Base-by-base conservation (phyloP, 164 flowering plant genomes). In the Euptelea pleiosperma region DNA sequence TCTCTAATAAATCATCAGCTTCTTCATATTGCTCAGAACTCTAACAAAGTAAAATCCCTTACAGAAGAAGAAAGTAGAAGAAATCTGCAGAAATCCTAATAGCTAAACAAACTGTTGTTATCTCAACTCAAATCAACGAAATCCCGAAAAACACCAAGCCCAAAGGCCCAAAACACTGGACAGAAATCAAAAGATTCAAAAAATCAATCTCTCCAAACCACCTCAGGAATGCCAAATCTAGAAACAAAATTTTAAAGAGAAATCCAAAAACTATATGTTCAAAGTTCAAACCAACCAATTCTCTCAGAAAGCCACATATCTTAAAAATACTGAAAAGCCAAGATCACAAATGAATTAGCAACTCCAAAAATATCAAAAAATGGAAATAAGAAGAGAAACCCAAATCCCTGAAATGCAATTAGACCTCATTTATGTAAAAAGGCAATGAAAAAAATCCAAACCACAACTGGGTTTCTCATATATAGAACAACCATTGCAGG, bases 371-470 rank as follows among this genome's bases (percentile, higher is more conserved):
- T 3, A 54, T 0, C 8, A 26, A 29, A 14, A 14, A 21, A 34
- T 10, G 8, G 36, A 41, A 21, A 39, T 39, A 22, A 16, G 1
- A 40, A 54, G 14, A 22, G 22, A 24, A 52, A 35, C 28, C 39
- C 35, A 14, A n/a, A 22, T 16, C 8, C 41, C 29, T 30, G 18
- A 21, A 21, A 24, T 57, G 18, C 29, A 43, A 6, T 21, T 11
- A 51, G 21, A 18, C 18, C 24, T 40, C 33, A 49, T 41, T 29
- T 3, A 49, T 7, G 41, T 33, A 19, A 40, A 40, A 36, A 15
- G n/a, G n/a, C 22, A 45, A 53, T 52, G 5, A 31, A 25, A 29
- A 24, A 57, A 52, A 65, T 6, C 45, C 48, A 15, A 35, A 25
- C 29, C 4, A 41, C 16, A 28, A 44, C 18, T 42, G 58, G 26